phyloP scores from a whole-genome alignment of 2,329 filamentous ascomycete species.

The Trichoderma semiorbis region DNA sequence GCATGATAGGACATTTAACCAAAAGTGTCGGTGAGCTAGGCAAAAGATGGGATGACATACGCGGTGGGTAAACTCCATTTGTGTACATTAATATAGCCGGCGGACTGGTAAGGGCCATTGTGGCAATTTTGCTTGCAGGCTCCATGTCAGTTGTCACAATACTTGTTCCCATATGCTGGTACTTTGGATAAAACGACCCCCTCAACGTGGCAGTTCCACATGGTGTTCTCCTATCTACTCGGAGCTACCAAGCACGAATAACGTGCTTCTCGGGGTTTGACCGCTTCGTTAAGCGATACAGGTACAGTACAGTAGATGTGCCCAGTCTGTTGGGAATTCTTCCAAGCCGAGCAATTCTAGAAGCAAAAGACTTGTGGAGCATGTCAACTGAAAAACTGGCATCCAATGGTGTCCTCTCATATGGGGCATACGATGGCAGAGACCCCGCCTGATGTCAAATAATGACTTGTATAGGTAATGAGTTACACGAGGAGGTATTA shows the following conservation, averaged over 20 bases:
- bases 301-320: background rate
- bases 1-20: background rate
- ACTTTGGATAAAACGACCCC: background rate
- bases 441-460: background rate
- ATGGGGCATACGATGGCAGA: background rate
- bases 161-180: background rate
- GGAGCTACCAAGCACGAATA: background rate
- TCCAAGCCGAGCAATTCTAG: background rate
- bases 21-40: conserved; percentile 11
- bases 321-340: background rate
- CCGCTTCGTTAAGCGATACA: background rate
- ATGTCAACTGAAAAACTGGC: background rate
- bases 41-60: background rate
- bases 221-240: background rate
- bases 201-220: background rate
- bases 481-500: background rate
- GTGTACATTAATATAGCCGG: background rate
- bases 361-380: background rate
- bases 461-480: background rate
- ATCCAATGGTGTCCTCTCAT: background rate
- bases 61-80: background rate
- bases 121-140: background rate
- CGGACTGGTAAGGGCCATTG: background rate
- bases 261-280: background rate
- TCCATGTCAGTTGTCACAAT: background rate